Evolutionary conservation across 352 stramenopile genomes (phyloP), one percentile per base, ranked within the genome.

Genomic region (Phytophthora sp.): DNA sequence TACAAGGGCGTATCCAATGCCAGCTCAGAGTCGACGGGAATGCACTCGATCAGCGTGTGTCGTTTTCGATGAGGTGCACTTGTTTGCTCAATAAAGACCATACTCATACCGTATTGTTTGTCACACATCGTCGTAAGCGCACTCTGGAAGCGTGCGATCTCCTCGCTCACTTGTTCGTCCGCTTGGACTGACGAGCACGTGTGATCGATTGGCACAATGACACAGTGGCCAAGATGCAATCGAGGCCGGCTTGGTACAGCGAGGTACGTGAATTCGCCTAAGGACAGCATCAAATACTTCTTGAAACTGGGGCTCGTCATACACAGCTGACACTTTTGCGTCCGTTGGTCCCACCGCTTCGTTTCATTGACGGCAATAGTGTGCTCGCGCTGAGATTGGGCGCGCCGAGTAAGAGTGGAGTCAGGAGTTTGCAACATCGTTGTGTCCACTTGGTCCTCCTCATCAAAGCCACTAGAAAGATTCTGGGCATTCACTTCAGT

Each of bases 51-150:
- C 33, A 79, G 31, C 3, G 84, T 94, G 26, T 95, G 88, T 9
- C 80, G 74, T 41, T 89, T 82, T 36, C 71, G 75, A 41, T 82
- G 57, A 11, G 83, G 82, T 15, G 82, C 78, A 20, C 76, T 80
- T 15, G 88, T 94, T 62, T 92, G 86, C 55, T 95, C 88, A 11
- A 95, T 69, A 57, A 96, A 94, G 16, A 94, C 70, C 31, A 94
- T 79, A 33, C 79, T 84, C 63, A 70, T 81, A 35, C 66, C 74
- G 30, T 82, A 89, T 51, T 80, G 61, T 15, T 77, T 64, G 23
- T 74, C 74, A 31, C 77, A 91, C 86, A 96, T 93, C 3, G 23
- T 53, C 0, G 51, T 30, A 18, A 96, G 55, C 2, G 86, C 77
- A 27, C 51, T 68, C 55, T 94, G 84, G 63, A 94, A 96, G 7